Conservation (phyloP, 2,329 filamentous ascomycete species). For the Phaeosphaeriaceae sp. region DNA sequence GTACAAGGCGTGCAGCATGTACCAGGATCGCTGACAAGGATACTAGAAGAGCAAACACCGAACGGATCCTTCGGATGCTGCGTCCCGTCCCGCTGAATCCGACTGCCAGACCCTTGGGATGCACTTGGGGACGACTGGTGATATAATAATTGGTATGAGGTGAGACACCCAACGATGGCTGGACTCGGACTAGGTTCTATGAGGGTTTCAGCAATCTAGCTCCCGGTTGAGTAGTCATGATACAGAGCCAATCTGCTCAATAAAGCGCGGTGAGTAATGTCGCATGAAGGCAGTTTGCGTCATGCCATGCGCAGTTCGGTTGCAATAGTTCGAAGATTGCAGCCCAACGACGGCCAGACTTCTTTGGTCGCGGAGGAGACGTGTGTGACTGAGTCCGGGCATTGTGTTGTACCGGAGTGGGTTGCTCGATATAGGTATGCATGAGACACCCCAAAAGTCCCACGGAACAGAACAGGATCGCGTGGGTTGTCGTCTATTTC, state of each 20-base stretch:
- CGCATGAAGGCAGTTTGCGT: not conserved
- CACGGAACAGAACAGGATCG: not conserved
- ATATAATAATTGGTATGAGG: not conserved
- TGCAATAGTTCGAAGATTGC: not conserved
- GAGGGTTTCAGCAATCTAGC: not conserved
- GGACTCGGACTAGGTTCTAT: not conserved
- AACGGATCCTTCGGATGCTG: constrained; percentile 5
- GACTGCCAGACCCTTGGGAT: constrained; percentile 3
- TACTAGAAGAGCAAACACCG: not conserved
- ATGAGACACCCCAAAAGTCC: not conserved
- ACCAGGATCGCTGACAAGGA: not conserved
- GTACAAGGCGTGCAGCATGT: not conserved
- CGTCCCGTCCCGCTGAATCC: constrained; percentile 3
- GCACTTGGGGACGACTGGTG: not conserved
- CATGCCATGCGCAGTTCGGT: not conserved
- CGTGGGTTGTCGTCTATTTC: not conserved
- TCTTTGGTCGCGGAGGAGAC: not conserved
- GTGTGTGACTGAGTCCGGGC: not conserved
- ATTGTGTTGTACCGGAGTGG: not conserved
- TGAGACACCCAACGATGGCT: not conserved
- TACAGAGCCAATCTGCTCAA: not conserved
- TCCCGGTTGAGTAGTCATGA: not conserved
- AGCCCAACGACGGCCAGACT: not conserved
- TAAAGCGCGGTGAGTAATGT: not conserved
- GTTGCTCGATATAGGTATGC: not conserved